phyloP scores from a whole-genome alignment of 805 yeast species.

The Myxozyma mucilagina region DNA sequence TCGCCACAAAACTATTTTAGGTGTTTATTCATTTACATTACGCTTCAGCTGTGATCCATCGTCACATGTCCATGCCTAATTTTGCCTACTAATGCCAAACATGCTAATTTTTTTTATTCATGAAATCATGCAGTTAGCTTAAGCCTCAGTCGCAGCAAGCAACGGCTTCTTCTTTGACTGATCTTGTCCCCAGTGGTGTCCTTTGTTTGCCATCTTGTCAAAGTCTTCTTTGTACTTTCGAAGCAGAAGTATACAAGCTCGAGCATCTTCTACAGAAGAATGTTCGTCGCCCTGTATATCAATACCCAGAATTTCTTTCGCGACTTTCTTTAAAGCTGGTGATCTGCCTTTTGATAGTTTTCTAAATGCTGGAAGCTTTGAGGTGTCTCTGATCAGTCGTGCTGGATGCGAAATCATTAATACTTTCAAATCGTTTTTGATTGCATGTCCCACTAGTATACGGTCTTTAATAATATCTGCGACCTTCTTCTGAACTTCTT shows the following conservation, averaged over 20 bases:
- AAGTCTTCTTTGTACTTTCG: conserved; percentile 62
- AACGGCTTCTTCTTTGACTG: background rate
- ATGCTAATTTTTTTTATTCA: background rate
- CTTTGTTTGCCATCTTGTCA: conserved; percentile 42
- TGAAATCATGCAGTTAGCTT: background rate
- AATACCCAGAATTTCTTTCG: conserved; percentile 55
- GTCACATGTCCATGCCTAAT: too few relatives aligned
- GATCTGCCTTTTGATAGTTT: conserved; percentile 63
- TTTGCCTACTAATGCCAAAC: too few relatives aligned
- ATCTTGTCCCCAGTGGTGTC: background rate
- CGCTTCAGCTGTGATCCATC: too few relatives aligned
- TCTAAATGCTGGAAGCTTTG: conserved; percentile 44
- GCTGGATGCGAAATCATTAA: conserved; percentile 69
- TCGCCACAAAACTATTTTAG: too few relatives aligned
- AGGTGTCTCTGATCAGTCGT: conserved; percentile 68
- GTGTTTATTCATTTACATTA: too few relatives aligned
- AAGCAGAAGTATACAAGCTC: conserved; percentile 81
- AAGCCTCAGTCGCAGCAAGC: conserved; percentile 2
- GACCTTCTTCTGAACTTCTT: conserved; percentile 62
- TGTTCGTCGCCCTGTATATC: conserved; percentile 76
- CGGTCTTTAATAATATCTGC: conserved; percentile 54
- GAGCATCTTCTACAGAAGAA: conserved; percentile 88
- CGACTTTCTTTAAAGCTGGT: conserved; percentile 69
- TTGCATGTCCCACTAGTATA: conserved; percentile 80
- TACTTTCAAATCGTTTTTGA: conserved; percentile 73